Evolutionary conservation across 202 grass and related monocot genomes (phyloP).

Genomic region (Elaeis oleifera): DNA sequence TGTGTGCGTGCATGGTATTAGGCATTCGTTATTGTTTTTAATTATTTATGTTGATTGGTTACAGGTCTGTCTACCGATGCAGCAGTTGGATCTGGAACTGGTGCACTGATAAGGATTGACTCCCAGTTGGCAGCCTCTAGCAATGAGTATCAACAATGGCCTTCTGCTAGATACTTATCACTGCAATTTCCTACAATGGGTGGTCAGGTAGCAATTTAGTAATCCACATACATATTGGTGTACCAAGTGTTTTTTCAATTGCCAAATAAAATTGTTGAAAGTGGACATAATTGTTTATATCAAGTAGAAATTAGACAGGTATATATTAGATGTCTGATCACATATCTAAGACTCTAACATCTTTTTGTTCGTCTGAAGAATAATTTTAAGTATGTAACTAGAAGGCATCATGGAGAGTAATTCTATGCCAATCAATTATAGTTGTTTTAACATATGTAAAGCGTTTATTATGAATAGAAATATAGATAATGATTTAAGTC

Average conservation of each 20-base stretch:
- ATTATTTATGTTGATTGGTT: not conserved
- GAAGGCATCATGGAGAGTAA: too few relatives aligned
- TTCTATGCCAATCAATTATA: too few relatives aligned
- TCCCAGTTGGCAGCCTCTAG: conserved; percentile 1
- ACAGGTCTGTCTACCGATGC: conserved; percentile 2
- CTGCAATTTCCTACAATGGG: conserved; percentile 12
- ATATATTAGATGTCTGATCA: too few relatives aligned
- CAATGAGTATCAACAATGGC: conserved; percentile 9
- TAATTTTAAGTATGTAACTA: too few relatives aligned
- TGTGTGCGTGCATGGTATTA: not conserved
- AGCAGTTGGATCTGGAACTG: not conserved
- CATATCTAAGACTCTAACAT: too few relatives aligned
- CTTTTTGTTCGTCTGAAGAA: too few relatives aligned
- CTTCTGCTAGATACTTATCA: conserved; percentile 8
- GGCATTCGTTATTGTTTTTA: not conserved
- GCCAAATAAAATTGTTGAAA: too few relatives aligned
- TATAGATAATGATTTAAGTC: too few relatives aligned
- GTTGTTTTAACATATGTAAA: too few relatives aligned
- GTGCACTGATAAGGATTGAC: not conserved
- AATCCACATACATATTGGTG: not conserved
- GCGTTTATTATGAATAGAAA: too few relatives aligned
- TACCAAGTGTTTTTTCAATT: not conserved
- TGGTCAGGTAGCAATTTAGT: conserved; percentile 6
- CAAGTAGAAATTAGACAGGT: too few relatives aligned
- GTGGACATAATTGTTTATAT: too few relatives aligned